A percentile compares a stretch with the other conserved stretches of the same genome.
Evolutionary conservation across 1,139 yeast genomes (phyloP).

Genomic region (Kurtzmaniella quercitrusa): DNA sequence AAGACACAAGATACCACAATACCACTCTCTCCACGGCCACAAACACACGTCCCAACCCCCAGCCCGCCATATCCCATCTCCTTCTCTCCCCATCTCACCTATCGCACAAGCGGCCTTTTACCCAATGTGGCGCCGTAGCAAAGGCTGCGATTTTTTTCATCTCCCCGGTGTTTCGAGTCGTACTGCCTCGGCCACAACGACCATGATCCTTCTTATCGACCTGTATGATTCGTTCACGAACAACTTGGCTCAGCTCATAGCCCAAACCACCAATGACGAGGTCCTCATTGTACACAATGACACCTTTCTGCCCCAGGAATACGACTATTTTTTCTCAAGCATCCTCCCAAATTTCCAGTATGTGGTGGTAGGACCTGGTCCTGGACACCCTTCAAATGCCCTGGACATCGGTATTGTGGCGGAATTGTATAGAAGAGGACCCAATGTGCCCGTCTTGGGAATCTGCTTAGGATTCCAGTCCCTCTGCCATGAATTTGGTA

Average conservation of each 20-base stretch:
- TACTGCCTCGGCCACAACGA: neutral
- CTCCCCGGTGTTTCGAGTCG: neutral
- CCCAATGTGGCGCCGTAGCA: neutral
- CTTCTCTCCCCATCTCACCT: neutral
- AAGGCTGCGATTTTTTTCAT: neutral
- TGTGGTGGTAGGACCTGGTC: conserved; percentile 93
- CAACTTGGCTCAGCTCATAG: conserved; percentile 68
- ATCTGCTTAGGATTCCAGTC: conserved; percentile 93
- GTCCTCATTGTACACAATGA: conserved; percentile 79
- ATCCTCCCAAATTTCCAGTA: conserved; percentile 58
- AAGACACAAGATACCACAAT: too few species aligned
- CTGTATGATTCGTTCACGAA: conserved; percentile 94
- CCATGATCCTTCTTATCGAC: conserved; percentile 70
- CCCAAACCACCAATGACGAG: conserved; percentile 44
- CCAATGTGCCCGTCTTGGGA: conserved; percentile 71
- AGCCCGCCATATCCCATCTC: neutral
- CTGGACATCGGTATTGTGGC: conserved; percentile 76
- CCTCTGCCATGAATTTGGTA: conserved; percentile 65
- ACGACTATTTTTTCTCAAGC: conserved; percentile 31
- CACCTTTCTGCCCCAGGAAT: conserved; percentile 37
- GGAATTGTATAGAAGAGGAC: conserved; percentile 32
- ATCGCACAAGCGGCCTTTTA: neutral
- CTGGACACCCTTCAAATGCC: conserved; percentile 73
- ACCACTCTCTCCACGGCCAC: too few species aligned
- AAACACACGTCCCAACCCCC: too few species aligned